These are phyloP conservation scores for Rhynchospora breviuscula DNA, from an alignment of 176 grass and related monocot species.

Conservation along the genomic window DNA sequence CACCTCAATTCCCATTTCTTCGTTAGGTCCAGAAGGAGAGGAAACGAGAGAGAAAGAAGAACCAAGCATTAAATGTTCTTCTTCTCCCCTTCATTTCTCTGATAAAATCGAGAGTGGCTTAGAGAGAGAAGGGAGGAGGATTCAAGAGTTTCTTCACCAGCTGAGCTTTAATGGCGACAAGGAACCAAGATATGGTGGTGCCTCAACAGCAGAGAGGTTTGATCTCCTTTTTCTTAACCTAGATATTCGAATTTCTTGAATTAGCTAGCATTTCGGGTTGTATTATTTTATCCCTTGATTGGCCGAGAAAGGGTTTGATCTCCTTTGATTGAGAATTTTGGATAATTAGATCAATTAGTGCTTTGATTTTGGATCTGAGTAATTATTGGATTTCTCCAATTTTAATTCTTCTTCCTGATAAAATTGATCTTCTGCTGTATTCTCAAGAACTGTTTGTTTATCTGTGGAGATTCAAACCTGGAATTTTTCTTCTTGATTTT, in stretches of 20 bases:
- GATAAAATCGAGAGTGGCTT: conserved; percentile 45
- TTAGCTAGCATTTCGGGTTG: not conserved
- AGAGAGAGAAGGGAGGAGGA: conserved; percentile 46
- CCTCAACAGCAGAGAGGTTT: conserved; percentile 37
- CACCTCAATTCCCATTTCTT: not conserved
- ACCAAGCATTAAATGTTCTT: not conserved
- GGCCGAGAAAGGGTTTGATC: not conserved
- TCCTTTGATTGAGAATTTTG: not conserved
- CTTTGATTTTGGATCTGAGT: not conserved
- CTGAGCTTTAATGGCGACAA: conserved; percentile 71
- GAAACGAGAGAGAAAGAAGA: not conserved
- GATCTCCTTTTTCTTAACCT: not conserved
- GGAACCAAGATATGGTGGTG: conserved; percentile 27
- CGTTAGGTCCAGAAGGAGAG: not conserved
- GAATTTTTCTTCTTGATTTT: not conserved
- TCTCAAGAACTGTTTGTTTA: not conserved
- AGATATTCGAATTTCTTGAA: not conserved
- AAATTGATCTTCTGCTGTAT: not conserved
- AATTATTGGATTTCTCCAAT: not conserved
- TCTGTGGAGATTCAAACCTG: not conserved
- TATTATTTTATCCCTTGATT: not conserved
- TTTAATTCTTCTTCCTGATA: not conserved
- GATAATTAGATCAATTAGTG: not conserved
- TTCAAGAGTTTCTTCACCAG: conserved; percentile 37
- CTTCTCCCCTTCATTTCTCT: conserved; percentile 6